Evolutionary conservation across 768 basidiomycete species (phyloP), one percentile per base, ranked within the genome.

Genomic region (Crepidotus variabilis): DNA sequence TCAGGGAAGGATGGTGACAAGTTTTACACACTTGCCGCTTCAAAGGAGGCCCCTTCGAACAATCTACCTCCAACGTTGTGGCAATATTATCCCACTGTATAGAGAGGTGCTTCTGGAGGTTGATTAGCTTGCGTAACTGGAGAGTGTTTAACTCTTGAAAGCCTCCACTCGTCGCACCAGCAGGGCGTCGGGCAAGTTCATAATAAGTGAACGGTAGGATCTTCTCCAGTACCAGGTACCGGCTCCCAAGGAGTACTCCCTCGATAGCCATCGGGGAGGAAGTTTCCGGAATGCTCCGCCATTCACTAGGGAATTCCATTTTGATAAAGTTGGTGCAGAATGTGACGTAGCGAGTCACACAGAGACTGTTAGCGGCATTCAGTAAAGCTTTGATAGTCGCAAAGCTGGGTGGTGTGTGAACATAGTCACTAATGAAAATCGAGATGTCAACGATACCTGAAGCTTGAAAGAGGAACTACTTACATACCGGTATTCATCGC

Each of bases 161-260:
- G 23, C 20, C 22, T 23, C 35, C 32, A 32, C 13, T 24, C 56
- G 45, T 24, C 56, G 51, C 47, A 18, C 20, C 6, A 10, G 32
- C 18, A 2, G 24, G 35, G 36, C 21, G 32, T 34, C 56, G 23
- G 7, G 62, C 61, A 13, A 78, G 65, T 56, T 78, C 75, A 57
- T 78, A 78, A 52, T 71, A 75, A 1, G 75, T 75, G 46, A 67
- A 63, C 50, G 73, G 72, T 8, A 72, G 61, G 21, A 76, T 66
- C 1, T 45, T 36, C 7, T 66, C 58, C 6, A 75, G 36, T 16
- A 56, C 56, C 13, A 51, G 47, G 45, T 71, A 66, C 2, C 57
- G 55, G 1, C 51, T 33, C 56, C 73, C 75, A 8, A 58, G 34
- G 47, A 75, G 70, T 0, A 62, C 39, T 20, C 5, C 39, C 13